phyloP scores from a whole-genome alignment of 2,329 filamentous ascomycete genomes.

The Biscogniauxia marginata region DNA sequence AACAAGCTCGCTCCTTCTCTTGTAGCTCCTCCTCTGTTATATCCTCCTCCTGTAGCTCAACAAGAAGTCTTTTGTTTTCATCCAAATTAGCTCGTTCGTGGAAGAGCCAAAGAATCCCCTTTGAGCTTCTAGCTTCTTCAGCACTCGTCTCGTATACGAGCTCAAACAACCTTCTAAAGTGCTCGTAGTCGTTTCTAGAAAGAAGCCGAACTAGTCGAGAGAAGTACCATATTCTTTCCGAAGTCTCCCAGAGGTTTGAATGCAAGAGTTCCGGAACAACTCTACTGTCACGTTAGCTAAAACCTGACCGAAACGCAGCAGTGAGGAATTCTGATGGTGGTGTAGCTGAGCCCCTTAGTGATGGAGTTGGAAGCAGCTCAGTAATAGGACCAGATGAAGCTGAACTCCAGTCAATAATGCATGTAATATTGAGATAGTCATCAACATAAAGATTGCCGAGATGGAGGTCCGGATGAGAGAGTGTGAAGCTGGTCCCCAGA shows the following conservation, averaged over 20 bases:
- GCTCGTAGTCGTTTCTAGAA: not conserved
- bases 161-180: not conserved
- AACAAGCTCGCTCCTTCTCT: too few relatives aligned
- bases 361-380: not conserved
- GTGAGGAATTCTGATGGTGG: not conserved
- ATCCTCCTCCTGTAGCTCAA: not conserved
- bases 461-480: not conserved
- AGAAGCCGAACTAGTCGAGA: not conserved
- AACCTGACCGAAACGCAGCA: not conserved
- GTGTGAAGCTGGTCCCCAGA: not conserved
- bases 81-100: not conserved
- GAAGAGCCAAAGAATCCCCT: not conserved
- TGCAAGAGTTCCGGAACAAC: too few relatives aligned
- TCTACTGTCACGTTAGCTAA: too few relatives aligned
- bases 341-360: not conserved
- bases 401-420: not conserved
- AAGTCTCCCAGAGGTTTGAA: not conserved
- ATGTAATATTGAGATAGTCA: conserved; percentile 1
- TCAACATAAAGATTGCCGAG: not conserved
- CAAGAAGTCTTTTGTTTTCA: not conserved
- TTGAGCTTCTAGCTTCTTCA: too few relatives aligned
- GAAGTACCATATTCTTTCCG: not conserved
- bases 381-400: not conserved
- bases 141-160: too few relatives aligned
- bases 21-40: not conserved